Base-by-base conservation (phyloP, 2,329 filamentous ascomycete species). In the Aureobasidium sp. region DNA sequence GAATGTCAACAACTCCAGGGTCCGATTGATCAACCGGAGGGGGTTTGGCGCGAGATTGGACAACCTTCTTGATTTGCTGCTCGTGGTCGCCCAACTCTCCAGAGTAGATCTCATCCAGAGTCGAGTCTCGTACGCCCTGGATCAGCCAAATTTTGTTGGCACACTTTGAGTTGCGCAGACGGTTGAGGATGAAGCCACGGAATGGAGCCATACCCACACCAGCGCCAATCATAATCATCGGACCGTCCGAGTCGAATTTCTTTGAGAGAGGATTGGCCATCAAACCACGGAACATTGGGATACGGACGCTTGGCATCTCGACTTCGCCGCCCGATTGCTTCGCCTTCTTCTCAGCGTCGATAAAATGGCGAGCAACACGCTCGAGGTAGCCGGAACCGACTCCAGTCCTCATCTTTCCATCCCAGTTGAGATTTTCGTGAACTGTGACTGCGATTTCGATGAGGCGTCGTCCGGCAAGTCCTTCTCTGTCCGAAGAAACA, bases 91-190 rank as follows among this genome's bases (percentile, higher is more conserved):
- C 94, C 84, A 96, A 95, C 74, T 99, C 94, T 68, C 94, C 94
- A 63, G 87, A 90, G 79, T 99, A 99, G 44, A 99, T 87, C 77
- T 99, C 94, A 71, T 99, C 94, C 25, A 97, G 85, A 45, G 96
- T 84, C 29, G 89, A 91, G 76, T 99, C 94, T n/a, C 92, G 88
- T 49, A 96, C 87, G 42, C 92, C 92, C 77, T 97, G 92, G 48
- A 97, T 84, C 49, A 97, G 90, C 92, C 92, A 97, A 69, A 97
- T 93, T 78, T 97, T 97, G 81, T 97, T 97, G 66, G 91, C 91
- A 72, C 92, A 96, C 77, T 95, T 97, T 71, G 92, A 92, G 65
- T 91, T 94, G 81, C 93, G 93, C 62, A 97, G 82, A 14, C 92
- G 85, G 64, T 95, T 90, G 77, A 97, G 90, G 48, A 99, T 95